These are phyloP conservation scores for Mycena galopus DNA, from an alignment of 768 basidiomycete genomes.

Conservation along the genomic window DNA sequence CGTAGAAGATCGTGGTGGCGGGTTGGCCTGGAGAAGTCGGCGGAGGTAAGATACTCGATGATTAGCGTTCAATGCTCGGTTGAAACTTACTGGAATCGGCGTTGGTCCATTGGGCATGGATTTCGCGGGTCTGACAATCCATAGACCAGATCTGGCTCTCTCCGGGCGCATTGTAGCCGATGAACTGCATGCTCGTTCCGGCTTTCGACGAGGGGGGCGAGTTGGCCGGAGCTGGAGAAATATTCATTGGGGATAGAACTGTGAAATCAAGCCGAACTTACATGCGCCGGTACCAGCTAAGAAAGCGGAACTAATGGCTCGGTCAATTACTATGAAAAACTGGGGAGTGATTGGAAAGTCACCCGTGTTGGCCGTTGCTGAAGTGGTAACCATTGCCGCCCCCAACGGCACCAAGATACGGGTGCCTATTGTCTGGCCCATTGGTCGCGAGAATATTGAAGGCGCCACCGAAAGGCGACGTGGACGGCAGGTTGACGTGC, in stretches of 20 bases:
- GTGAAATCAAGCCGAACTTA: neutral
- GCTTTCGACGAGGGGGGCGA: slow-evolving; percentile 21
- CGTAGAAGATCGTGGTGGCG: slow-evolving; percentile 16
- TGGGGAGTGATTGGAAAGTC: neutral
- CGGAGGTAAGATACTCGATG: neutral
- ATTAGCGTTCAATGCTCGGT: neutral
- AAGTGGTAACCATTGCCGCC: slow-evolving; percentile 7
- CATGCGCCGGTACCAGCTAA: slow-evolving; percentile 14
- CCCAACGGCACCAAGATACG: slow-evolving; percentile 23
- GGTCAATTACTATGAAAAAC: neutral
- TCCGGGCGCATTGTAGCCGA: slow-evolving; percentile 14
- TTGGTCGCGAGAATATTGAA: slow-evolving; percentile 12
- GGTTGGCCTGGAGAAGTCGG: neutral
- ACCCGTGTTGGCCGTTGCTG: slow-evolving; percentile 4
- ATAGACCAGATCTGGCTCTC: slow-evolving; percentile 28
- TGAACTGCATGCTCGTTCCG: slow-evolving; percentile 13
- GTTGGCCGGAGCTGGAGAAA: slow-evolving; percentile 1
- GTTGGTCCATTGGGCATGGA: slow-evolving; percentile 24
- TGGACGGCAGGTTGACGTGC: neutral
- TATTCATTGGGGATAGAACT: neutral
- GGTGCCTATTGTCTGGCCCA: slow-evolving; percentile 3
- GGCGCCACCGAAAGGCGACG: slow-evolving; percentile 2
- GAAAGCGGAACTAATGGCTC: slow-evolving; percentile 10
- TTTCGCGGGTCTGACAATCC: neutral
- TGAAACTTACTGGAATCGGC: slow-evolving; percentile 4